A percentile compares a stretch with the other conserved stretches of the same genome.
phyloP scores from a whole-genome alignment of 2,329 filamentous ascomycete species.

The Basipetospora chlamydospora region DNA sequence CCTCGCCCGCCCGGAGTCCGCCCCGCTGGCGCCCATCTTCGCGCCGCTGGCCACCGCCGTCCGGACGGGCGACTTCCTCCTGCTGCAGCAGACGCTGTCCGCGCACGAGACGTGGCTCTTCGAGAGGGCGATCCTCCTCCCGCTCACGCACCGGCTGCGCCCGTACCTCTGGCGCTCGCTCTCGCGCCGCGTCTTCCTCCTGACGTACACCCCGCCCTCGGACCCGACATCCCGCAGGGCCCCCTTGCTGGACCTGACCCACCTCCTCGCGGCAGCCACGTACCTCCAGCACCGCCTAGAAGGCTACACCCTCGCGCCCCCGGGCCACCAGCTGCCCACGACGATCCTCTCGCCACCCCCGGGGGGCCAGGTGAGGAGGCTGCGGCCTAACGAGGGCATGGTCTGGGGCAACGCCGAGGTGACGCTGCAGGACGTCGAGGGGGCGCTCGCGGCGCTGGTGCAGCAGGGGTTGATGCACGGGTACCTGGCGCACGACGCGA shows the following conservation, averaged over 20 bases:
- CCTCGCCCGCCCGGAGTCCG: conserved; percentile 55
- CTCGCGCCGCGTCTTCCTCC: conserved; percentile 60
- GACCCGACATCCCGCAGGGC: conserved; percentile 44
- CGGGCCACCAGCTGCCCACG: conserved; percentile 14
- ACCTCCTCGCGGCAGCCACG: conserved; percentile 48
- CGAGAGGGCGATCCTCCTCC: conserved; percentile 58
- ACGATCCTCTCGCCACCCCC: conserved; percentile 30
- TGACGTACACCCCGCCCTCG: conserved; percentile 56
- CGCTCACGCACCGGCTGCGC: conserved; percentile 62
- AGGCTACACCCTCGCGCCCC: conserved; percentile 32
- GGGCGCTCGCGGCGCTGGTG: conserved; percentile 60
- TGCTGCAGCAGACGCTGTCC: conserved; percentile 56
- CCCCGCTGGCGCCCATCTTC: conserved; percentile 51
- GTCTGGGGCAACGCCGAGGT: conserved; percentile 49
- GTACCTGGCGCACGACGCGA: conserved; percentile 64
- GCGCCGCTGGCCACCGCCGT: conserved; percentile 59
- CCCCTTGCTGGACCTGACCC: conserved; percentile 58
- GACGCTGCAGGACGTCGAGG: conserved; percentile 55
- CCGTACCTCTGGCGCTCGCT: conserved; percentile 75
- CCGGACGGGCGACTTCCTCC: conserved; percentile 55
- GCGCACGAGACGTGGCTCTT: conserved; percentile 59
- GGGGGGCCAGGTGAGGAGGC: conserved; percentile 27
- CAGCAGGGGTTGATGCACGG: conserved; percentile 71
- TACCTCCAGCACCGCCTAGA: conserved; percentile 52
- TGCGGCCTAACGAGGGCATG: conserved; percentile 43